Conservation (phyloP, 176 grass and related monocot genomes). For the Oryza punctata region DNA sequence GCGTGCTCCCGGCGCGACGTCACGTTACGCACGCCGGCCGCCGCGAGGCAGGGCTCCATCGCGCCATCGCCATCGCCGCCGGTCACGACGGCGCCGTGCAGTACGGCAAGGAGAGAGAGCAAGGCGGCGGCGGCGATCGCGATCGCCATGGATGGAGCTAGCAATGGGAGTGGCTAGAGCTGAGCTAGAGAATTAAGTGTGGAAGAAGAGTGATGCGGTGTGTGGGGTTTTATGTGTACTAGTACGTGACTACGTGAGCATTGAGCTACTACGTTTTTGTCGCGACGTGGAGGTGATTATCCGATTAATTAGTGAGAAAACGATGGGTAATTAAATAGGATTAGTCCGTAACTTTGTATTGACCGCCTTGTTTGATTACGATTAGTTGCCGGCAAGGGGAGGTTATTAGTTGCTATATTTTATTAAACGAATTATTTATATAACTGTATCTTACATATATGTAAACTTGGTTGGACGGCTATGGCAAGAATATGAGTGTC, state of each 20-base stretch:
- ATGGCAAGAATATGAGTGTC: no score
- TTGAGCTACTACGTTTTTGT: neutral
- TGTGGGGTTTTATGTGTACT: slow-evolving; percentile 16
- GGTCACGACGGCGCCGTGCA: neutral
- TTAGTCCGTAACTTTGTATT: neutral
- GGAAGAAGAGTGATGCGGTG: neutral
- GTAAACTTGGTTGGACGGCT: no score
- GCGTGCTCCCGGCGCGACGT: slow-evolving; percentile 19
- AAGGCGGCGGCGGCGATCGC: neutral
- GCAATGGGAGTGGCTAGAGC: neutral
- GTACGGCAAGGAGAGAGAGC: slow-evolving; percentile 10
- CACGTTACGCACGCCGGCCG: slow-evolving; percentile 62
- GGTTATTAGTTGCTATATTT: neutral
- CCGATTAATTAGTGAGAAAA: neutral
- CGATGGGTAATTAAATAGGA: neutral
- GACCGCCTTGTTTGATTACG: neutral
- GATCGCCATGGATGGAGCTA: slow-evolving; percentile 24
- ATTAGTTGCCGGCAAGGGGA: slow-evolving; percentile 26
- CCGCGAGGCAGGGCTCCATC: slow-evolving; percentile 46
- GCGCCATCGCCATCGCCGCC: neutral
- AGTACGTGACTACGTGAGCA: neutral
- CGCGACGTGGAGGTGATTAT: neutral
- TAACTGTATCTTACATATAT: no score
- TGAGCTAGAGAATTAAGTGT: neutral
- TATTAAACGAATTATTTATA: no score